Percentiles rank a stretch among this genome's conserved stretches.
phyloP scores from a whole-genome alignment of 2,329 filamentous ascomycete species.

The Cordyceps militaris region DNA sequence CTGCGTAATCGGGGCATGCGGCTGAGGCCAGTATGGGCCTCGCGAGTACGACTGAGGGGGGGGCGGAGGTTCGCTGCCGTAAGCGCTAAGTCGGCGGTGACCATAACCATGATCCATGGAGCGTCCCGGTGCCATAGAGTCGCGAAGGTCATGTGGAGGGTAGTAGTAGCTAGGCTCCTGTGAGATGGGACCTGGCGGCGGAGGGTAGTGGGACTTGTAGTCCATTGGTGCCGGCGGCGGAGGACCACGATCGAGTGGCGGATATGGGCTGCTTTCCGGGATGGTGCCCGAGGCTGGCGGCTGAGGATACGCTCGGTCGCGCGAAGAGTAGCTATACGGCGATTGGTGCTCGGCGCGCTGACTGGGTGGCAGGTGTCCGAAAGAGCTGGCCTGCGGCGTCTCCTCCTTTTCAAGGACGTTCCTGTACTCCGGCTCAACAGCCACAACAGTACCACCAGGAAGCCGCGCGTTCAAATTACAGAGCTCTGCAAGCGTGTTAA shows the following conservation, averaged over 20 bases:
- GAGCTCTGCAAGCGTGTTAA: slow-evolving; percentile 29
- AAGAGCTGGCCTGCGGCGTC: slow-evolving; percentile 13
- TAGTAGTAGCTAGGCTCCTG: slow-evolving; percentile 16
- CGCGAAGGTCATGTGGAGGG: slow-evolving; percentile 22
- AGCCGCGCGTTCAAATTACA: slow-evolving; percentile 26
- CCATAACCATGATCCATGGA: slow-evolving; percentile 27
- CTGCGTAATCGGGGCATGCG: slow-evolving; percentile 20
- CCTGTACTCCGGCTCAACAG: not conserved
- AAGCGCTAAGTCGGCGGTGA: slow-evolving; percentile 26
- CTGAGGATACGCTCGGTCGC: slow-evolving; percentile 10
- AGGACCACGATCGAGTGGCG: slow-evolving; percentile 21
- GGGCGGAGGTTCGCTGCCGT: slow-evolving; percentile 21
- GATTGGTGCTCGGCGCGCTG: slow-evolving; percentile 6
- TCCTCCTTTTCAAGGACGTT: slow-evolving; percentile 20
- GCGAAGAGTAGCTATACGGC: slow-evolving; percentile 6
- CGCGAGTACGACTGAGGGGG: slow-evolving; percentile 23
- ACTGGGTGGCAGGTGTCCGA: not conserved
- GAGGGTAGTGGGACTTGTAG: slow-evolving; percentile 21
- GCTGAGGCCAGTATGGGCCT: slow-evolving; percentile 27
- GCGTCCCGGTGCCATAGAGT: slow-evolving; percentile 21
- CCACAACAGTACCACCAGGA: slow-evolving; percentile 15
- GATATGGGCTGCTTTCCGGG: slow-evolving; percentile 16
- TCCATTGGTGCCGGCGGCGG: slow-evolving; percentile 22
- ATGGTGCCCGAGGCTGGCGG: slow-evolving; percentile 9
- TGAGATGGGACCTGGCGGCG: slow-evolving; percentile 15